A percentile compares a stretch with the other conserved stretches of the same genome.
These are phyloP conservation scores for Takakia lepidozioides DNA, from an alignment of 225 moss, liverwort and hornwort species.

Conservation along the genomic window DNA sequence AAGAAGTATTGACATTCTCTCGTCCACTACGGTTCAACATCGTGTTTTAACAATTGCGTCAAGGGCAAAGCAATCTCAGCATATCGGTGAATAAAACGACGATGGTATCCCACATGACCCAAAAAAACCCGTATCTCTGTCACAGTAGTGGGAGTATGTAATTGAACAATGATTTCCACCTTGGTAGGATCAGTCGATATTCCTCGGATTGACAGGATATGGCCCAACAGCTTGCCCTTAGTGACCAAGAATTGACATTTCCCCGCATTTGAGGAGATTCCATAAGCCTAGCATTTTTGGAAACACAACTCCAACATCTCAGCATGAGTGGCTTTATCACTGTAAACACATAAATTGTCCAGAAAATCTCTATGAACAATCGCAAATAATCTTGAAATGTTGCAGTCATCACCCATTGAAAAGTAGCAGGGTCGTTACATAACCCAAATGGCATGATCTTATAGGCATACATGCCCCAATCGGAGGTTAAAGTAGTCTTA, in stretches of 20 bases:
- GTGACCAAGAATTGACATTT: background rate
- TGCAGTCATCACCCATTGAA: background rate
- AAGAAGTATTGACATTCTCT: background rate
- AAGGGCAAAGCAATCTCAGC: no score
- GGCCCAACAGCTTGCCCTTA: background rate
- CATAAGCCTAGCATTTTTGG: background rate
- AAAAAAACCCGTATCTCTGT: background rate
- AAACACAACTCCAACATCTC: no score
- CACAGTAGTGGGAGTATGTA: background rate
- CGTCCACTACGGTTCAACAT: background rate
- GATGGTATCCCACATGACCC: background rate
- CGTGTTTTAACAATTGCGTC: no score
- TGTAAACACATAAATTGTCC: no score
- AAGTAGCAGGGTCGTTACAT: no score
- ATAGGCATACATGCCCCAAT: no score
- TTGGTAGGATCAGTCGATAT: no score
- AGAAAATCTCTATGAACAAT: background rate
- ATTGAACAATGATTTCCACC: background rate
- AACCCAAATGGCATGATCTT: no score
- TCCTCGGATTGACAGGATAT: background rate
- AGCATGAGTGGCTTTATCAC: no score
- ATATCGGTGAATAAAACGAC: no score
- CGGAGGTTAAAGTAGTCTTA: no score
- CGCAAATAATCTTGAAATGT: slow-evolving; percentile 1
- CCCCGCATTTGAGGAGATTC: background rate